These are phyloP conservation scores for Rhodotorula sp. DNA, from an alignment of 1,284 basidiomycete genomes.

Conservation along the genomic window DNA sequence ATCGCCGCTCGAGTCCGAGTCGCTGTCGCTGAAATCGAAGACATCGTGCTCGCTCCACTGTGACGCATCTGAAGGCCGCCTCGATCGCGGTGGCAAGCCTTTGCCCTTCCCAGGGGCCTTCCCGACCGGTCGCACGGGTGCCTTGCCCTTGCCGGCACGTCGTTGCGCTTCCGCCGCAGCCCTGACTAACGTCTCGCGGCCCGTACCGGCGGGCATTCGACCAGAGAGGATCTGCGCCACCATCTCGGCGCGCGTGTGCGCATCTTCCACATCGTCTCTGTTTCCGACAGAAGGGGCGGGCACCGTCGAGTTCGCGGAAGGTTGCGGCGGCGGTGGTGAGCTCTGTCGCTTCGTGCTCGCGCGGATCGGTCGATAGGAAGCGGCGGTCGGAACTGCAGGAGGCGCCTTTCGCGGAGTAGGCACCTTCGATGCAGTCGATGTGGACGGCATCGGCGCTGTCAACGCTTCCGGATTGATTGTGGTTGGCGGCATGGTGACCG, in stretches of 20 bases:
- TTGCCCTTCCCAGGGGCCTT: slow-evolving; percentile 30
- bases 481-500: neutral
- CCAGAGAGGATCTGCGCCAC: slow-evolving; percentile 22
- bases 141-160: slow-evolving; percentile 13
- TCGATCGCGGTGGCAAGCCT: slow-evolving; percentile 15
- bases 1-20: slow-evolving; percentile 1
- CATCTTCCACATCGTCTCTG: slow-evolving; percentile 9
- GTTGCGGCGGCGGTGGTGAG: neutral
- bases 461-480: neutral
- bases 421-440: neutral
- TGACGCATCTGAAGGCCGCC: slow-evolving; percentile 10
- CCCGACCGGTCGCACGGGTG: slow-evolving; percentile 9
- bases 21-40: slow-evolving; percentile 10
- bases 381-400: neutral
- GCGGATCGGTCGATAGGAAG: neutral
- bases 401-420: neutral
- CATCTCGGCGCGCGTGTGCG: slow-evolving; percentile 16
- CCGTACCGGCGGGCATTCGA: slow-evolving; percentile 3
- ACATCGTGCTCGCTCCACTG: slow-evolving; percentile 13
- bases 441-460: neutral
- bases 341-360: neutral
- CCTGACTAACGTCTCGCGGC: neutral
- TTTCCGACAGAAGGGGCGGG: neutral
- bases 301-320: neutral
- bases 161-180: slow-evolving; percentile 6